phyloP scores from a whole-genome alignment of 2,329 filamentous ascomycete species.

The Colletotrichum liaoningense region DNA sequence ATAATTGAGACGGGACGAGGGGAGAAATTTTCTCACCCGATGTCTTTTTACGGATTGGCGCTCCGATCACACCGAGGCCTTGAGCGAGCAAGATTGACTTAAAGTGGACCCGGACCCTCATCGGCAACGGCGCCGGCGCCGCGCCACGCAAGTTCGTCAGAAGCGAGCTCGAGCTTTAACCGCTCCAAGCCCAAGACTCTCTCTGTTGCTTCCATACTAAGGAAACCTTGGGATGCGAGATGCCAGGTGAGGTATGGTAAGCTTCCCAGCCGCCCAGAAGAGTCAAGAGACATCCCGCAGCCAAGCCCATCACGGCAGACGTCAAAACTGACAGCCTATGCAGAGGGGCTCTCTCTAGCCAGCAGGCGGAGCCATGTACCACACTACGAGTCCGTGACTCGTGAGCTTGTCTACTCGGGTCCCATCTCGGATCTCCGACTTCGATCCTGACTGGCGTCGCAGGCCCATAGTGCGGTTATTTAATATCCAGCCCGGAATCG shows the following conservation, averaged over 20 bases:
- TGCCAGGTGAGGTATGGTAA: background rate
- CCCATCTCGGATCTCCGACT: conserved; percentile 19
- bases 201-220: background rate
- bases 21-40: conserved; percentile 17
- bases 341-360: conserved; percentile 11
- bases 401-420: background rate
- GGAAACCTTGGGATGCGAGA: background rate
- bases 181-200: background rate
- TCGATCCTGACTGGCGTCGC: background rate
- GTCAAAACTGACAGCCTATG: background rate
- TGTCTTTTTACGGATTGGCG: conserved; percentile 8
- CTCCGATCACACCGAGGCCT: conserved; percentile 12
- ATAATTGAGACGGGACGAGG: background rate
- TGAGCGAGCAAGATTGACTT: conserved; percentile 15
- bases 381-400: background rate
- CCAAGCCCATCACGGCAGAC: conserved; percentile 10
- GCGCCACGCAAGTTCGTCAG: conserved; percentile 19
- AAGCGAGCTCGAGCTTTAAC: conserved; percentile 10
- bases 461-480: background rate
- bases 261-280: conserved; percentile 10
- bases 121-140: conserved; percentile 30
- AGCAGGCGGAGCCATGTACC: conserved; percentile 11
- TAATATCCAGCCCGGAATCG: conserved; percentile 15
- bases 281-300: background rate
- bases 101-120: conserved; percentile 12